Base-by-base conservation (phyloP, 2,329 filamentous ascomycete species). In the Colletotrichum sp. region DNA sequence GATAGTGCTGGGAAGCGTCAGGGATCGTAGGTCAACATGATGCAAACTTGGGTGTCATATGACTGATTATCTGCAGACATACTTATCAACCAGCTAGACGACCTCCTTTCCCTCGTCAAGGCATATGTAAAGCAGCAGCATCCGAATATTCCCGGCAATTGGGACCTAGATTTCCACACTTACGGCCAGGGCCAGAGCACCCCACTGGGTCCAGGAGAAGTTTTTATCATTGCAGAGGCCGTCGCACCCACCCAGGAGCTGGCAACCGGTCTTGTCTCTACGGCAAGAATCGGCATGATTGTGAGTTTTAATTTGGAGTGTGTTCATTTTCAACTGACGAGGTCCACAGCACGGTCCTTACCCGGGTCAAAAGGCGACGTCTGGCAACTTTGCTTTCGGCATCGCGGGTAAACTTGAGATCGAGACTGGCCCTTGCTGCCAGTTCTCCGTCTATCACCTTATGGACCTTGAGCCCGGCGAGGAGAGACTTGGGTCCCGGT, bases 201-300 rank as follows among this genome's bases (percentile, higher is more conserved):
- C 3, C 43, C 43, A 52, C n/a, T 21, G n/a, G n/a, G 43, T 7
- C 43, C 43, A 7, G 43, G 43, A 10, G 87, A 89, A 48, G 78
- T 90, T 0, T 89, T 86, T 68, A 77, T 91, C 12, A 80, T 90
- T 7, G 87, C 84, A 1, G 88, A 91, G 68, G 85, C 83, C 0
- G 77, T 88, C 5, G 89, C 88, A 0, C 74, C 82, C 0, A 85
- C 87, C 0, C 88, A 90, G 71, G 81, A 83, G 7, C 74, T 87
- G 2, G 87, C 89, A 0, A 86, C 82, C 7, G 84, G 82, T 1
- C 34, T 83, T 13, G 81, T 79, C 0, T 79, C 80, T 1, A 83
- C 80, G 3, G 81, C 81, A 0, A 75, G 81, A 36, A 78, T 82
- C 1, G 81, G 71, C 8, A 79, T 82, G 78, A 83, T 83, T 52